Conservation (phyloP, 2,329 filamentous ascomycete genomes). For the Penicillium sp. region DNA sequence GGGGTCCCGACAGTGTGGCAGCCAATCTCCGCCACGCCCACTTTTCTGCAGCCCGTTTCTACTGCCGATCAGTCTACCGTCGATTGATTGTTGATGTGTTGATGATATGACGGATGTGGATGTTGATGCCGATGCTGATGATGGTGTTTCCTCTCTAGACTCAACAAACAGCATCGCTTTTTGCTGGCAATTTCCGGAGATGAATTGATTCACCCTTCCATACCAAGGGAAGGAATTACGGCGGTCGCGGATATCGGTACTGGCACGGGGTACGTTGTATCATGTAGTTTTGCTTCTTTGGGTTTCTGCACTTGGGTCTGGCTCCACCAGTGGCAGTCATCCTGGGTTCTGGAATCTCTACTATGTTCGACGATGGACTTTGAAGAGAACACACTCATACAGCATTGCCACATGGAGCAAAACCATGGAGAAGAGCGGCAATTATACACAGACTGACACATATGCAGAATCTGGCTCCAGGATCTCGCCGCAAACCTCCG, state of each 20-base stretch:
- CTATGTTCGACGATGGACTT: background rate
- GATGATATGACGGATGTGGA: too few relatives aligned
- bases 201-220: constrained; percentile 27
- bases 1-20: constrained; percentile 2
- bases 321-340: too few relatives aligned
- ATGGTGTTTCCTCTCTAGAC: constrained; percentile 10
- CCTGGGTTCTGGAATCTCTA: background rate
- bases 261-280: constrained; percentile 30
- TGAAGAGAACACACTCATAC: background rate
- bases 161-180: constrained; percentile 30
- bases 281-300: background rate
- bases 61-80: background rate
- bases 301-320: background rate
- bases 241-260: constrained; percentile 31
- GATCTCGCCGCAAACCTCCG: constrained; percentile 12
- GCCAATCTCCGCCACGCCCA: constrained; percentile 3
- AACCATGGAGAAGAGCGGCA: background rate
- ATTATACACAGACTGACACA: background rate
- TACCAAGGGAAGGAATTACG: constrained; percentile 18
- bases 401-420: background rate
- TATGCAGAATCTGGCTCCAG: constrained; percentile 28
- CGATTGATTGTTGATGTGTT: too few relatives aligned
- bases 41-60: background rate
- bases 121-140: background rate
- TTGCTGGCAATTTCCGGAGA: constrained; percentile 23